Evolutionary conservation across 2,329 filamentous ascomycete genomes (phyloP).

Genomic region (Colletotrichum orbiculare): DNA sequence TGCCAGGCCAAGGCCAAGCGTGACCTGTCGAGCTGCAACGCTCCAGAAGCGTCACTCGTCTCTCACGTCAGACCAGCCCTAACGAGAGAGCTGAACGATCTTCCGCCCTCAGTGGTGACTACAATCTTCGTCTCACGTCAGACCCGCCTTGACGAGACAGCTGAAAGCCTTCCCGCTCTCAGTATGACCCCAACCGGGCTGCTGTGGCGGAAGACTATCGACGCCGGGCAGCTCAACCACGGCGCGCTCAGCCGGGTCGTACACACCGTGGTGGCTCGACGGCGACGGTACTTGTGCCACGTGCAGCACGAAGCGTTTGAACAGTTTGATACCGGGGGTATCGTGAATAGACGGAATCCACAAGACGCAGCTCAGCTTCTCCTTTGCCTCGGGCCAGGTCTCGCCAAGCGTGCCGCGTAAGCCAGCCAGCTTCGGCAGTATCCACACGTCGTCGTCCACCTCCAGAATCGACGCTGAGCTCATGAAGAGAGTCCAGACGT

Average conservation of each 20-base stretch:
- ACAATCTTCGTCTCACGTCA: too few species aligned
- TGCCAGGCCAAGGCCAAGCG: too few species aligned
- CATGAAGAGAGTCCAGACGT: slow-evolving; percentile 41
- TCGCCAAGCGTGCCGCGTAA: slow-evolving; percentile 23
- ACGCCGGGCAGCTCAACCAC: neutral
- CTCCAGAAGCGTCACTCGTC: too few species aligned
- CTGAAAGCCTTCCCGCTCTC: too few species aligned
- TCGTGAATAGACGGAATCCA: slow-evolving; percentile 44
- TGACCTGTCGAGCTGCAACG: too few species aligned
- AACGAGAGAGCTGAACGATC: too few species aligned
- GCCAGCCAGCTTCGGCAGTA: slow-evolving; percentile 37
- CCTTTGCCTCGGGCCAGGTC: slow-evolving; percentile 41
- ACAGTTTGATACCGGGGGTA: slow-evolving; percentile 32
- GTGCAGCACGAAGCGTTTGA: slow-evolving; percentile 23
- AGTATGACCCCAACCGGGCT: too few species aligned
- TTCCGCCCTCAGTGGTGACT: too few species aligned
- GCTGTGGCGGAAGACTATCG: too few species aligned
- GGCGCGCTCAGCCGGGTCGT: neutral
- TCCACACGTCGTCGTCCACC: slow-evolving; percentile 38
- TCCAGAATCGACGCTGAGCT: slow-evolving; percentile 41
- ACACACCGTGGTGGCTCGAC: neutral
- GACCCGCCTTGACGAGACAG: too few species aligned
- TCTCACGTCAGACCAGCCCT: too few species aligned
- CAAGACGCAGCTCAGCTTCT: slow-evolving; percentile 38
- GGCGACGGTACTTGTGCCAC: slow-evolving; percentile 5